Evolutionary conservation across 805 yeast genomes (phyloP).

Genomic region (Starmerella floricola): DNA sequence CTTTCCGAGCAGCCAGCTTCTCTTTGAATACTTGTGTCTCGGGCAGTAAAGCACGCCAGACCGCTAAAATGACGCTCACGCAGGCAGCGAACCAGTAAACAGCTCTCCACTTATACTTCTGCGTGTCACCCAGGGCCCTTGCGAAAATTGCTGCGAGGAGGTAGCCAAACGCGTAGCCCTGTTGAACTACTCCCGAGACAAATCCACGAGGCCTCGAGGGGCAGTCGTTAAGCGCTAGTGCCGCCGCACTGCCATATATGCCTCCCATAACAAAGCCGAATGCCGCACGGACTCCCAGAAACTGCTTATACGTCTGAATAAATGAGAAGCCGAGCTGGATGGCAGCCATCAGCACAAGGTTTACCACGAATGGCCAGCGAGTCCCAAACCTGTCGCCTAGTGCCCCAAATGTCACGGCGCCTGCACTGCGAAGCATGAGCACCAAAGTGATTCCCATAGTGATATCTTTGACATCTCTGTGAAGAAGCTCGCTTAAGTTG

Average conservation of each 20-base stretch:
- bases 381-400: slow-evolving; percentile 54
- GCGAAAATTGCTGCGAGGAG: slow-evolving; percentile 52
- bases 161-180: slow-evolving; percentile 68
- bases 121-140: slow-evolving; percentile 43
- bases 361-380: slow-evolving; percentile 50
- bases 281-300: slow-evolving; percentile 48
- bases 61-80: slow-evolving; percentile 45
- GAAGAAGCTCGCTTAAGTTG: slow-evolving; percentile 39
- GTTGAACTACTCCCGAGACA: slow-evolving; percentile 60
- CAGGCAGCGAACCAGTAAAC: slow-evolving; percentile 67
- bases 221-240: slow-evolving; percentile 55
- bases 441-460: slow-evolving; percentile 68
- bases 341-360: slow-evolving; percentile 40
- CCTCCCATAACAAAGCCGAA: slow-evolving; percentile 69
- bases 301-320: slow-evolving; percentile 45
- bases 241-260: slow-evolving; percentile 51
- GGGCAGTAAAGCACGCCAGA: slow-evolving; percentile 47
- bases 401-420: slow-evolving; percentile 55
- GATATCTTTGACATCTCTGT: slow-evolving; percentile 36
- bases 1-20: slow-evolving; percentile 21
- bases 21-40: slow-evolving; percentile 45
- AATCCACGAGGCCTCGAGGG: slow-evolving; percentile 49
- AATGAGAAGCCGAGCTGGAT: slow-evolving; percentile 59
- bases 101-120: slow-evolving; percentile 52
- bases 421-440: slow-evolving; percentile 58